Evolutionary conservation across 228 moss, liverwort and hornwort genomes (phyloP), one percentile per base, ranked within the genome.

Genomic region (Sphagnum magellanicum): DNA sequence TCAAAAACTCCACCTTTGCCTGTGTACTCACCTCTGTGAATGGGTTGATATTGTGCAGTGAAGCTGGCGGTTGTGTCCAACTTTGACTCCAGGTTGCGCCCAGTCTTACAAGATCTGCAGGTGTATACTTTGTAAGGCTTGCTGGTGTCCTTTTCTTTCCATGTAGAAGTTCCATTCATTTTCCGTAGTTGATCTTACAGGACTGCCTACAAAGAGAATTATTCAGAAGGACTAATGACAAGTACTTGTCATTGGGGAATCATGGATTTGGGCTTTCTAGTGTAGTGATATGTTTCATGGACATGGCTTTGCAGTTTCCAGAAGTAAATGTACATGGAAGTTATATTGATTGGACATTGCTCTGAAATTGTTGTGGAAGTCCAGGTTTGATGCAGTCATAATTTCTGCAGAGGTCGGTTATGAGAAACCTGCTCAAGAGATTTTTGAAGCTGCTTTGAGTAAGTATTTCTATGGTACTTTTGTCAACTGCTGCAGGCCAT

Each of bases 51-150:
- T 62, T 59, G 53, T 72, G 69, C 78, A 98, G 98, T 98, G 75
- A 98, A 94, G 80, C 80, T 98, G 75, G 98, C 94, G 58, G 87
- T 89, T 67, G 98, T 98, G 50, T 98, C 98, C 60, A 98, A 98
- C 76, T 98, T 98, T 55, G 93, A 97, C 72, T 88, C 91, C 63
- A 84, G 93, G 61, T 79, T 93, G 65, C 88, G 90, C 11, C 81
- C 84, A 80, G 79, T 93, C 71, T 79, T 98, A 82, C 88, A 81
- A 81, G 94, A 92, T 69, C 88, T 98, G 72, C 81, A 87, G 81
- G 80, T 94, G 61, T 77, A 87, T 74, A 79, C 72, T 77, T 77
- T 93, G 93, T 97, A 93, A 91, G 90, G 71, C 52, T 75, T 81
- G 65, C 53, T 50, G 48, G 4, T 68, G 52, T 51, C 10, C 10